These are phyloP conservation scores for Teratosphaeria pseudoeucalypti DNA, from an alignment of 2,329 filamentous ascomycete species.

Conservation along the genomic window DNA sequence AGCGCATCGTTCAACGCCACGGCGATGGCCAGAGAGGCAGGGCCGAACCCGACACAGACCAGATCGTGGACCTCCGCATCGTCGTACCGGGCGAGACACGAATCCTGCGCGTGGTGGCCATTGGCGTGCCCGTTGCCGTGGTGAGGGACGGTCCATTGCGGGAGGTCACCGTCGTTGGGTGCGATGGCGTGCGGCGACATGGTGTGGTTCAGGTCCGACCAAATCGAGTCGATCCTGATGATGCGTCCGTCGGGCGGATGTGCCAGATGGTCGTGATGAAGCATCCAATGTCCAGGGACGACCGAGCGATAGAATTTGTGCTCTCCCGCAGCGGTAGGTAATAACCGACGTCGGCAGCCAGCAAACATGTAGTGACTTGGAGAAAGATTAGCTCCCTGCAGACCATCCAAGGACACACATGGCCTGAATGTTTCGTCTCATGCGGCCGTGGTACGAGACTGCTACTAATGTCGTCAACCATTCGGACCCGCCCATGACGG, in stretches of 20 bases:
- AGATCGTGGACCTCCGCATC: slow-evolving; percentile 66
- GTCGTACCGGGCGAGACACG: slow-evolving; percentile 43
- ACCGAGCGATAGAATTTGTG: background rate
- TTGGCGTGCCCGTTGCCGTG: background rate
- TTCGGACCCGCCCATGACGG: background rate
- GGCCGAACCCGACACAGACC: slow-evolving; percentile 85
- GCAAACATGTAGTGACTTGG: background rate
- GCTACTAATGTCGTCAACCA: background rate
- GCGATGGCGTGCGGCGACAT: slow-evolving; percentile 3
- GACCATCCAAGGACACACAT: background rate
- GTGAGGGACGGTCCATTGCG: background rate
- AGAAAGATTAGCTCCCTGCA: background rate
- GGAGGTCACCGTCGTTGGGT: background rate
- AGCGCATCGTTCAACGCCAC: slow-evolving; percentile 79
- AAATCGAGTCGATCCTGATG: background rate
- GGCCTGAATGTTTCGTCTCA: background rate
- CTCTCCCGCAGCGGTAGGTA: background rate
- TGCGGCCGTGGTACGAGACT: background rate
- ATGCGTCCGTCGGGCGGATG: background rate
- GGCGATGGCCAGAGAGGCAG: slow-evolving; percentile 79
- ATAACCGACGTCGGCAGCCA: background rate
- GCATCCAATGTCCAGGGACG: background rate
- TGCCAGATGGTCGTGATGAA: background rate
- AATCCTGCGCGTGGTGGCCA: background rate
- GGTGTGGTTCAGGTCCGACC: background rate